Evolutionary conservation across 2,329 filamentous ascomycete genomes (phyloP).

Genomic region (Phialocephala sp.): DNA sequence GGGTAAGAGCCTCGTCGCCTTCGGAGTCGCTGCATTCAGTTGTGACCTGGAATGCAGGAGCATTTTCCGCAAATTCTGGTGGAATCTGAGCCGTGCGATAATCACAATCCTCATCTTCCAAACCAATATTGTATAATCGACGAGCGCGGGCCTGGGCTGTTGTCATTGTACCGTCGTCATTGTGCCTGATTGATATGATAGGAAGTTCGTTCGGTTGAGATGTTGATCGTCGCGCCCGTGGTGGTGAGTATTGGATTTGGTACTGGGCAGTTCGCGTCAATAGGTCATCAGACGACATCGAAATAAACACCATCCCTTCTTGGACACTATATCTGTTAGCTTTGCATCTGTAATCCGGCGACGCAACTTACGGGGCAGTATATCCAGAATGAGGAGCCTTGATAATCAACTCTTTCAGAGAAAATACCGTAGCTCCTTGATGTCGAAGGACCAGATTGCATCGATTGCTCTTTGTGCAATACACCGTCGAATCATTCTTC

Average conservation of each 20-base stretch:
- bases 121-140: constrained; percentile 51
- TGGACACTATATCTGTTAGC: constrained; percentile 65
- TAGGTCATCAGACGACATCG: constrained; percentile 82
- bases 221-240: constrained; percentile 30
- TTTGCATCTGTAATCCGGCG: background rate
- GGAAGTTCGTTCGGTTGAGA: constrained; percentile 42
- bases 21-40: constrained; percentile 68
- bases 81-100: constrained; percentile 61
- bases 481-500: constrained; percentile 81
- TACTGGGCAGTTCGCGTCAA: constrained; percentile 76
- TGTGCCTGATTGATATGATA: constrained; percentile 59
- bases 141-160: constrained; percentile 51
- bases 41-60: constrained; percentile 59
- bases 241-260: constrained; percentile 66
- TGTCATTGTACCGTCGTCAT: constrained; percentile 56
- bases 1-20: constrained; percentile 43
- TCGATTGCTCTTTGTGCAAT: constrained; percentile 85
- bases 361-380: constrained; percentile 78
- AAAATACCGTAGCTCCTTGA: constrained; percentile 80
- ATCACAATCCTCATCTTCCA: constrained; percentile 46
- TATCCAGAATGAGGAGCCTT: constrained; percentile 82
- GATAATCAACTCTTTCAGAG: constrained; percentile 83
- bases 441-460: constrained; percentile 90
- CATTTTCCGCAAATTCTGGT: constrained; percentile 55
- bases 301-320: constrained; percentile 90